A percentile compares a stretch with the other conserved stretches of the same genome.
These are phyloP conservation scores for Pestalotiopsis sp. DNA, from an alignment of 2,329 filamentous ascomycete genomes.

Conservation along the genomic window DNA sequence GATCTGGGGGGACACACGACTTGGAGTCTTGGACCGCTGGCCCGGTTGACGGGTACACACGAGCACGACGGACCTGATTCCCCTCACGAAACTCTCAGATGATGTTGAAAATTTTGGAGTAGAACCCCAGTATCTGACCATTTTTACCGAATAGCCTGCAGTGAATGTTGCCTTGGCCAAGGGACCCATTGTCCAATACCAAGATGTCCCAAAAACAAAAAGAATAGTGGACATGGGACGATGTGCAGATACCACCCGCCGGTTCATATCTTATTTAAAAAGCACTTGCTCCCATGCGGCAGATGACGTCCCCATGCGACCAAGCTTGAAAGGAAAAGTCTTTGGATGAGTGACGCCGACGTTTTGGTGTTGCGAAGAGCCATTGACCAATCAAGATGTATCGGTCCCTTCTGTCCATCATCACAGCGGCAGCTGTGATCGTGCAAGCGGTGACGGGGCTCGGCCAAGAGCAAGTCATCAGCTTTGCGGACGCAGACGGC, in stretches of 20 bases:
- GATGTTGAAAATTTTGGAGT: background rate
- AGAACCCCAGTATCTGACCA: background rate
- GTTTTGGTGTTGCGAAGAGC: background rate
- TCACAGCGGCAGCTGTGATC: conserved; percentile 9
- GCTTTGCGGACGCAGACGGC: conserved; percentile 23
- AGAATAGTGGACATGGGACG: background rate
- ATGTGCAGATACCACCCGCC: background rate
- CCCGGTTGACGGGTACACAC: background rate
- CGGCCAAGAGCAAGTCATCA: conserved; percentile 32
- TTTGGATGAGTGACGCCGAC: background rate
- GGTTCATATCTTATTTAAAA: conserved; percentile 2
- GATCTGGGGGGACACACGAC: background rate
- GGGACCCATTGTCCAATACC: background rate
- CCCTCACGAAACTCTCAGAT: background rate
- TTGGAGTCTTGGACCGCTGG: background rate
- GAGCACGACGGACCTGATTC: background rate
- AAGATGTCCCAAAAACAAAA: background rate
- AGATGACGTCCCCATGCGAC: background rate
- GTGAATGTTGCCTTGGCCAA: background rate
- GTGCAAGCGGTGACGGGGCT: conserved; percentile 23
- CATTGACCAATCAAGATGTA: conserved; percentile 8
- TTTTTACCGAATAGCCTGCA: conserved; percentile 7
- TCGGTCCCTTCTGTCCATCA: conserved; percentile 4
- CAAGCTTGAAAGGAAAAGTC: background rate
- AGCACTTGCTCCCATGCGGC: background rate